These are phyloP conservation scores for Jacaranda copaia DNA, from an alignment of 257 asterid genomes.

Conservation along the genomic window DNA sequence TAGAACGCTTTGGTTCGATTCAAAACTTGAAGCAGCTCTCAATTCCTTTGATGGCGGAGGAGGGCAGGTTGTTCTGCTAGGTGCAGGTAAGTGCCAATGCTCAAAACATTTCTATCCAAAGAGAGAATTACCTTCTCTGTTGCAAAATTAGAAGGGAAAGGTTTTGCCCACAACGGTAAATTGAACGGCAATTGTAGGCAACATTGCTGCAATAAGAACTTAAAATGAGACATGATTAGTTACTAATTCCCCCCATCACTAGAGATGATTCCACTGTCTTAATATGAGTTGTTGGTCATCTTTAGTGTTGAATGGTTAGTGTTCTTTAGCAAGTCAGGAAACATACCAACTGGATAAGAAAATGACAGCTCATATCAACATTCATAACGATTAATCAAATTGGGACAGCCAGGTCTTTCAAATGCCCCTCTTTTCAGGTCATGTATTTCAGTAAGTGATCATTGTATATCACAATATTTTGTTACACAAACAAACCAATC, in stretches of 20 bases:
- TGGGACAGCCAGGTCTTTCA: not conserved
- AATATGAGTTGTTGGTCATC: not conserved
- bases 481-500: not conserved
- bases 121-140: not conserved
- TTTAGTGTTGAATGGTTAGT: not conserved
- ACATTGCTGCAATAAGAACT: not conserved
- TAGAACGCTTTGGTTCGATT: conserved; percentile 92
- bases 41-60: conserved; percentile 63
- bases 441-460: not conserved
- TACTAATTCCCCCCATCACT: not conserved
- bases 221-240: not conserved
- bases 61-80: conserved; percentile 93
- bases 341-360: conserved; percentile 19
- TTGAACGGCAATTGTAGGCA: not conserved
- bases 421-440: not conserved
- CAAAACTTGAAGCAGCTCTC: conserved; percentile 84
- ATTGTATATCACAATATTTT: not conserved
- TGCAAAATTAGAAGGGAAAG: not conserved
- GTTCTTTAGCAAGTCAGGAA: not conserved
- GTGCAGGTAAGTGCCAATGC: conserved; percentile 73
- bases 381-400: not conserved
- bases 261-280: conserved; percentile 5
- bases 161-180: conserved; percentile 3
- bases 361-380: conserved; percentile 18
- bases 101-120: not conserved